phyloP scores from a whole-genome alignment of 2,329 filamentous ascomycete species.

The Hymenoscyphus scutula region DNA sequence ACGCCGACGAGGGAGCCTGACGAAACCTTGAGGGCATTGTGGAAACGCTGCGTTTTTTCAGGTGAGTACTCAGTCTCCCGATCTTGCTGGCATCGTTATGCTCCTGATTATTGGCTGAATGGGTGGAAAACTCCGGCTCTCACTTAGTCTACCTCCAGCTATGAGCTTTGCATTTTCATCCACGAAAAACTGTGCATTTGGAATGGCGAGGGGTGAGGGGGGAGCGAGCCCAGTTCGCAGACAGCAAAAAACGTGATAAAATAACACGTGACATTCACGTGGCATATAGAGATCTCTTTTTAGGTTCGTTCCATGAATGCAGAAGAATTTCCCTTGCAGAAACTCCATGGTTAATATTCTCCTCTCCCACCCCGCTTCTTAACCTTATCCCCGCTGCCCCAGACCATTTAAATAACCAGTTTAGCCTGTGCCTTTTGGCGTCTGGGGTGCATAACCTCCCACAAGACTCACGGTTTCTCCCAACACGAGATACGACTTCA shows the following conservation, averaged over 20 bases:
- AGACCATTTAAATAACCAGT: slow-evolving; percentile 2
- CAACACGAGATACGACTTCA: slow-evolving; percentile 1
- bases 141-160: not conserved
- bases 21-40: not conserved
- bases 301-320: not conserved
- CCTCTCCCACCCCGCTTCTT: not conserved
- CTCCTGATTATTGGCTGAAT: no score
- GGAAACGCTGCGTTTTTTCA: not conserved
- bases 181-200: not conserved
- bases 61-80: no score
- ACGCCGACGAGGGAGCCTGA: not conserved
- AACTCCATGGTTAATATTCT: not conserved
- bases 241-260: no score
- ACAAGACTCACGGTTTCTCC: not conserved
- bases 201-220: not conserved
- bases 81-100: no score
- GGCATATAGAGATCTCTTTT: not conserved
- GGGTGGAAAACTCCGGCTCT: not conserved
- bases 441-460: not conserved
- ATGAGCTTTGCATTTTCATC: not conserved
- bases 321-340: not conserved
- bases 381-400: slow-evolving; percentile 2
- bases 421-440: slow-evolving; percentile 2
- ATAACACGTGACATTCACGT: no score
- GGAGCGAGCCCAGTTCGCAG: no score